These are phyloP conservation scores for Crataegus laevigata DNA, from an alignment of 306 rosid species.

Conservation along the genomic window DNA sequence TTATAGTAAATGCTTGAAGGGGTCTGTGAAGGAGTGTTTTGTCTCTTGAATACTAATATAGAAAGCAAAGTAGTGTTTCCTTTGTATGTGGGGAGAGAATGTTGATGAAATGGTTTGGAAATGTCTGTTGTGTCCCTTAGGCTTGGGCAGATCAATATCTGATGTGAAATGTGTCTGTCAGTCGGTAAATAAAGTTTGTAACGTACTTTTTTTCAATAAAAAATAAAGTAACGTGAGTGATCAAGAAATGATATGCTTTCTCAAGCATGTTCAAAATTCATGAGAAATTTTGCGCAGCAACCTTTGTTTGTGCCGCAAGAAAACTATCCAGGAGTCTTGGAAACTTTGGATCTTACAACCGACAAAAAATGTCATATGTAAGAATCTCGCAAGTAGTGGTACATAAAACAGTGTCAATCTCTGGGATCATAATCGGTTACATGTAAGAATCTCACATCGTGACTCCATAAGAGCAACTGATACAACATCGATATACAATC, in stretches of 20 bases:
- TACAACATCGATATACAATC: too few species aligned
- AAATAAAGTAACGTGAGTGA: too few species aligned
- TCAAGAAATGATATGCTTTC: too few species aligned
- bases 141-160: background rate
- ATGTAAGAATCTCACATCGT: too few species aligned
- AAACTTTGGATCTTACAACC: background rate
- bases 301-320: background rate
- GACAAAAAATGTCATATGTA: too few species aligned
- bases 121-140: background rate
- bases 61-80: background rate
- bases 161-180: background rate
- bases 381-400: too few species aligned
- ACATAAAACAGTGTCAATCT: too few species aligned
- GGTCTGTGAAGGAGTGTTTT: background rate
- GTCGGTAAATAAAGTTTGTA: background rate
- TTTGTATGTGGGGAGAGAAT: background rate
- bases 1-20: constrained; percentile 51
- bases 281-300: too few species aligned
- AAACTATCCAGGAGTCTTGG: background rate
- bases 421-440: too few species aligned
- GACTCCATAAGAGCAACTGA: too few species aligned
- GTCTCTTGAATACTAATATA: background rate
- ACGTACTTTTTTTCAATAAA: background rate
- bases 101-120: background rate
- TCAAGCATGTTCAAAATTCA: too few species aligned